Percentiles rank a stretch among this genome's conserved stretches.
phyloP scores from a whole-genome alignment of 352 stramenopile genomes.

The Phytophthora rubi region DNA sequence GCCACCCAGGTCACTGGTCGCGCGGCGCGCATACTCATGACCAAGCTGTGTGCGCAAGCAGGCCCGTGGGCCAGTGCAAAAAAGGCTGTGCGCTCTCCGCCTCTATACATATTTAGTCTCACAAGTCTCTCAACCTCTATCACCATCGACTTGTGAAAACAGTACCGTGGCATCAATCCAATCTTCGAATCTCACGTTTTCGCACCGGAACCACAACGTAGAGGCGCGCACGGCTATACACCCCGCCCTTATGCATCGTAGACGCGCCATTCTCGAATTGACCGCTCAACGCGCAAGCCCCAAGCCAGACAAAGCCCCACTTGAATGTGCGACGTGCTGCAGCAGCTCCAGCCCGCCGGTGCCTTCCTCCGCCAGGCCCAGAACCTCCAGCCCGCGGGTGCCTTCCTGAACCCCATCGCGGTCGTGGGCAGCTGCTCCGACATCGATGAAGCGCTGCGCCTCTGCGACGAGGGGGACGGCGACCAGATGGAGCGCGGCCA shows the following conservation, averaged over 20 bases:
- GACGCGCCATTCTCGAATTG: constrained; percentile 32
- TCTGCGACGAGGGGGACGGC: constrained; percentile 21
- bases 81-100: constrained; percentile 8
- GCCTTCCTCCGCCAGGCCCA: constrained; percentile 36
- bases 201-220: constrained; percentile 32
- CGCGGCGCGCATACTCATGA: constrained; percentile 16
- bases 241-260: constrained; percentile 8
- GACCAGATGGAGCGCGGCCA: constrained; percentile 1
- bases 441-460: constrained; percentile 33
- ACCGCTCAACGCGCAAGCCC: constrained; percentile 19
- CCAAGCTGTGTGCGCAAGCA: not conserved
- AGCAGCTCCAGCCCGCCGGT: constrained; percentile 40
- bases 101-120: constrained; percentile 9
- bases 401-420: constrained; percentile 18
- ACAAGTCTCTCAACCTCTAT: not conserved
- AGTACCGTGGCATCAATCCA: not conserved
- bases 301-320: constrained; percentile 14
- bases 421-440: constrained; percentile 36
- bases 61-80: constrained; percentile 4
- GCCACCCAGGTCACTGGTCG: constrained; percentile 11
- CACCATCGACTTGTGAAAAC: not conserved
- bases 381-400: not conserved
- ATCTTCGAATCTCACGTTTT: constrained; percentile 22
- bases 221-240: constrained; percentile 1
- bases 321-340: constrained; percentile 37